Base-by-base conservation (phyloP, 768 basidiomycete species). In the Termitomyces sp. region DNA sequence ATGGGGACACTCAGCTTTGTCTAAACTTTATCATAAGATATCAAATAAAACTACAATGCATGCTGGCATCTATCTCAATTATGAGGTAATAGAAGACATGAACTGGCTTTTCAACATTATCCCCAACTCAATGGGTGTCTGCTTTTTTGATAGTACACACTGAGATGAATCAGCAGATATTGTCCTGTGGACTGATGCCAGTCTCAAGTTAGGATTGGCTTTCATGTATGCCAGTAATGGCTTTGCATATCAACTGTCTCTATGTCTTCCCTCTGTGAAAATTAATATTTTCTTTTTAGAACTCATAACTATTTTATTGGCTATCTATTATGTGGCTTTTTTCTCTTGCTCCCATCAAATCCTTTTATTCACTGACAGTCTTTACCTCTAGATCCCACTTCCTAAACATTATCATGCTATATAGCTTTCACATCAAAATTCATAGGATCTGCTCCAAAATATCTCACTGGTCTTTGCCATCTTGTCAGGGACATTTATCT, bases 161-260 rank as follows among this genome's bases (percentile, higher is more conserved):
- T 42, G 1, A n/a, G 19, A 21, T 69, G 67, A 66, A 2, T 14
- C 10, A 58, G 64, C 67, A 0, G 64, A 67, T 37, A 25, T 66
- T 9, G 53, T 62, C 3, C 19, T 66, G 0, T 69, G 68, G 67
- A 65, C 65, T 0, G 65, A 68, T 50, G 66, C 64, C 1, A 68
- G 62, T 27, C 45, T 62, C 0, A 37, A 29, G 5, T 8, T 31
- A 1, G 62, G 48, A 1, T n/a, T 62, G 21, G 44, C 58, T 0
- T 68, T 66, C 34, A 53, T 56, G 0, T 67, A 56, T 38, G 17
- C 49, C 0, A 46, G 49, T 0, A 37, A 60, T 8, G 63, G 63
- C 10, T 67, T 59, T 37, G 29, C 48, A 25, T 68, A 66, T 46
- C 44, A 51, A n/a, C 25, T 66, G 1, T 16, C 53, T 14, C 47